Evolutionary conservation across 352 stramenopile genomes (phyloP).

Genomic region (Peronospora belbahrii): DNA sequence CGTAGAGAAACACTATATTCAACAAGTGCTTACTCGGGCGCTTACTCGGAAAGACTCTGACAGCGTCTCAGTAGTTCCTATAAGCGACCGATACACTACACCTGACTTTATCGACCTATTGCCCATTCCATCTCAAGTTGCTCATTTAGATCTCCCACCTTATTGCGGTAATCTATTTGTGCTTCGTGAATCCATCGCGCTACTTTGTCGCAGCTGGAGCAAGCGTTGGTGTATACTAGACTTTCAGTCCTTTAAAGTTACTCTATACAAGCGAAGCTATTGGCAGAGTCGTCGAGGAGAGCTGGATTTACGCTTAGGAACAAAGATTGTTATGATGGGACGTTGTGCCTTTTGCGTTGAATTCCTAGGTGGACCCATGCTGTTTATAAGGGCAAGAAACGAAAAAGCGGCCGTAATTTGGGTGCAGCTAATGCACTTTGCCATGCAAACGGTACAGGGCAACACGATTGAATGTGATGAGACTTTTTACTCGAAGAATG

Average conservation of each 20-base stretch:
- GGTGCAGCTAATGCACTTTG: constrained; percentile 56
- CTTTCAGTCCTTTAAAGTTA: constrained; percentile 42
- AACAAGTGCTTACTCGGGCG: constrained; percentile 40
- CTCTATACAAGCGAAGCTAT: constrained; percentile 76
- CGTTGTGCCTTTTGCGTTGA: constrained; percentile 56
- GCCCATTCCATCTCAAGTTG: constrained; percentile 12
- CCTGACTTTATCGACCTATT: constrained; percentile 14
- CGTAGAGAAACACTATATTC: constrained; percentile 50
- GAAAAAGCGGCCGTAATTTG: constrained; percentile 46
- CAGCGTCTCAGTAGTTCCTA: neutral
- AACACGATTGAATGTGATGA: constrained; percentile 11
- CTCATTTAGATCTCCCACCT: constrained; percentile 40
- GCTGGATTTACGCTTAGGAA: constrained; percentile 44
- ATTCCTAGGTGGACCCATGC: constrained; percentile 31
- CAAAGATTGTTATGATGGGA: constrained; percentile 56
- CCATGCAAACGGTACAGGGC: constrained; percentile 22
- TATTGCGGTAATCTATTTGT: constrained; percentile 67
- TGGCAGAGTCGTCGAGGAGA: constrained; percentile 55
- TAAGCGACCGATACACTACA: neutral
- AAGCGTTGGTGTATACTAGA: constrained; percentile 76
- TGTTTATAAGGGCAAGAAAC: constrained; percentile 48
- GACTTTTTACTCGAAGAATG: constrained; percentile 8
- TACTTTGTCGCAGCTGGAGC: constrained; percentile 63
- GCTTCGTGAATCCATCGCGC: constrained; percentile 58
- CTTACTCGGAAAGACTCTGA: constrained; percentile 28